phyloP scores from a whole-genome alignment of 345 rosid genomes.

The Lepidium aucheri region DNA sequence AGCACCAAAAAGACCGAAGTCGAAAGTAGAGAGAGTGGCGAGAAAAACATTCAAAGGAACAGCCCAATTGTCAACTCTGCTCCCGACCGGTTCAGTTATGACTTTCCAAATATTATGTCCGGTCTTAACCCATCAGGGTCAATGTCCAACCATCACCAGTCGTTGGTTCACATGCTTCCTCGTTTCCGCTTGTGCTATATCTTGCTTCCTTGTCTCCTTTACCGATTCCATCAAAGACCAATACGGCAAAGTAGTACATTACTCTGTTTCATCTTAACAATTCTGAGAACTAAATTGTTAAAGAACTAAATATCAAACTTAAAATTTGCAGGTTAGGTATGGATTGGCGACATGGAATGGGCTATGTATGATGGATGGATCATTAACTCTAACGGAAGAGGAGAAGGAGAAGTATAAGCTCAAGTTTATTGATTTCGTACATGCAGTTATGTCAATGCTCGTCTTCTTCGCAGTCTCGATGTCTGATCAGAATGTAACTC shows the following conservation, averaged over 20 bases:
- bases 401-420: conserved; percentile 38
- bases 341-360: conserved; percentile 61
- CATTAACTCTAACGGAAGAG: conserved; percentile 26
- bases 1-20: conserved; percentile 35
- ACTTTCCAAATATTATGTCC: conserved; percentile 67
- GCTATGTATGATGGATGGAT: conserved; percentile 46
- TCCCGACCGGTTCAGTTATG: conserved; percentile 67
- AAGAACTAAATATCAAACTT: too few relatives aligned
- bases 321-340: conserved; percentile 31
- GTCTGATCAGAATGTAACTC: conserved; percentile 60
- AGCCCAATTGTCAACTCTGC: conserved; percentile 45
- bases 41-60: conserved; percentile 69
- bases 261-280: too few relatives aligned
- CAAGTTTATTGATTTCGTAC: conserved; percentile 49
- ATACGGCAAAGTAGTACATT: conserved; percentile 41
- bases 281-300: too few relatives aligned
- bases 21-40: conserved; percentile 33
- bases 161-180: conserved; percentile 36
- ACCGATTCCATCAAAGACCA: conserved; percentile 60
- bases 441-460: conserved; percentile 47
- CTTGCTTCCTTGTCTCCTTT: conserved; percentile 52
- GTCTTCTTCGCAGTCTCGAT: conserved; percentile 50
- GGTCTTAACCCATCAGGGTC: conserved; percentile 51
- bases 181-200: conserved; percentile 30
- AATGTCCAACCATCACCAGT: conserved; percentile 39